These are phyloP conservation scores for Aspergillus cavernicola DNA, from an alignment of 495 filamentous ascomycete genomes.

Conservation along the genomic window DNA sequence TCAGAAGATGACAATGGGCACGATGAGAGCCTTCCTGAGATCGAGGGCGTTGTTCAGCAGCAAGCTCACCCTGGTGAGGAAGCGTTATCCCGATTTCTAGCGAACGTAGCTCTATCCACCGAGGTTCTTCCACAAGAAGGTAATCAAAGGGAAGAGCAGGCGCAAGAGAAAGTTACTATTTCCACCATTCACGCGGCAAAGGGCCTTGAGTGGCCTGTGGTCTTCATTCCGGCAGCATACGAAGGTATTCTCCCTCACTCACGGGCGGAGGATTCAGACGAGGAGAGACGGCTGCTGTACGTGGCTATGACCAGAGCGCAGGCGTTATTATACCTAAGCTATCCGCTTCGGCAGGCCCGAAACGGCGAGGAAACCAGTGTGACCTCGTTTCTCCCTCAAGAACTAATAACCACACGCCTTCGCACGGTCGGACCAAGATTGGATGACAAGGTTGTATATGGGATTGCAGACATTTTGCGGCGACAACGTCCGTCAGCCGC, in stretches of 20 bases:
- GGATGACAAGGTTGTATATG: conserved; percentile 48
- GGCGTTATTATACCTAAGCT: conserved; percentile 85
- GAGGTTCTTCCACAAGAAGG: conserved; percentile 63
- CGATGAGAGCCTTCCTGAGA: conserved; percentile 69
- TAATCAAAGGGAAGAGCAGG: conserved; percentile 42
- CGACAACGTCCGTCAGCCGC: conserved; percentile 48
- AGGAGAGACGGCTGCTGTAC: conserved; percentile 88
- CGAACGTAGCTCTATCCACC: conserved; percentile 82
- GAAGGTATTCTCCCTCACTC: conserved; percentile 92
- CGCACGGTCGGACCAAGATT: conserved; percentile 57
- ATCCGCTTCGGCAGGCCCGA: conserved; percentile 62
- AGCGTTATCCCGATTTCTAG: conserved; percentile 73
- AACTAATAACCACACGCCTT: conserved; percentile 46
- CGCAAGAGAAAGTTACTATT: conserved; percentile 71
- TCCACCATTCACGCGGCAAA: conserved; percentile 98
- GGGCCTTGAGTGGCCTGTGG: conserved; percentile 94
- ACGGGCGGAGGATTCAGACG: conserved; percentile 83
- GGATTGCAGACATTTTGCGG: conserved; percentile 60
- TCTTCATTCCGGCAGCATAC: conserved; percentile 91
- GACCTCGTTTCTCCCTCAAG: conserved; percentile 58
- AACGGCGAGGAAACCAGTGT: conserved; percentile 56
- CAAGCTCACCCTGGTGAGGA: conserved; percentile 55
- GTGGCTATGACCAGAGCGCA: conserved; percentile 98
- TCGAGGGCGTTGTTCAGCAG: conserved; percentile 73
- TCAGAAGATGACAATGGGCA: conserved; percentile 34